Evolutionary conservation across 305 asterid genomes (phyloP), one percentile per base, ranked within the genome.

Genomic region (Solanum hybrid): DNA sequence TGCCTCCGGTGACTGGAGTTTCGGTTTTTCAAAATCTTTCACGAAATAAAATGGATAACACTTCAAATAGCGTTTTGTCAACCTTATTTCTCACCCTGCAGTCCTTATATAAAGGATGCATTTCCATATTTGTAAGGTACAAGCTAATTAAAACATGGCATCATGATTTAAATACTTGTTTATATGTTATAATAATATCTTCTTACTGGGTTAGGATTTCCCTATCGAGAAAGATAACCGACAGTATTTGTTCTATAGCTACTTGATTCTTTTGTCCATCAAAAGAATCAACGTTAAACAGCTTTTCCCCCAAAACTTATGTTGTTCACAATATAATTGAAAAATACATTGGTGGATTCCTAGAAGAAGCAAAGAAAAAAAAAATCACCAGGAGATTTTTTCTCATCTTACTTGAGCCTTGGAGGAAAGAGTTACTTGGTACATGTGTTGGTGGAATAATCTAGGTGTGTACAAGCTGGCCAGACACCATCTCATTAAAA

Each of bases 221-320:
- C 9, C 89, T 94, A 86, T 96, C 98, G 14, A 97, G 96, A 90
- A 97, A 97, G 88, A 96, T 94, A 82, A 95, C 98, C 82, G 93
- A 93, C 37, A 97, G 95, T 89, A 97, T 95, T 92, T 94, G 97
- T 92, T 97, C 99, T 16, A 94, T 97, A 75, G 96, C 94, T 89
- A 96, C 97, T 91, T 95, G 98, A 91, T 96, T 98, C 93, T 94
- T 97, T 77, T 87, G 96, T 90, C 95, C 99, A 82, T 95, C 98
- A 85, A 97, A 96, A 37, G 31, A 29, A 29, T 29, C 32, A 32
- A 37, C 7, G 10, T 37, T 16, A 27, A 22, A 22, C 29, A 31
- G 84, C 11, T 32, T 66, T 29, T 84, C 66, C 84, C 42, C 24
- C 4, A 24, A 60, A 79, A 31, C 29, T 38, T 29, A 27, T 36